Evolutionary conservation across 148 eudicot species (phyloP), one percentile per base, ranked within the genome.

Genomic region (Cornus suecica): DNA sequence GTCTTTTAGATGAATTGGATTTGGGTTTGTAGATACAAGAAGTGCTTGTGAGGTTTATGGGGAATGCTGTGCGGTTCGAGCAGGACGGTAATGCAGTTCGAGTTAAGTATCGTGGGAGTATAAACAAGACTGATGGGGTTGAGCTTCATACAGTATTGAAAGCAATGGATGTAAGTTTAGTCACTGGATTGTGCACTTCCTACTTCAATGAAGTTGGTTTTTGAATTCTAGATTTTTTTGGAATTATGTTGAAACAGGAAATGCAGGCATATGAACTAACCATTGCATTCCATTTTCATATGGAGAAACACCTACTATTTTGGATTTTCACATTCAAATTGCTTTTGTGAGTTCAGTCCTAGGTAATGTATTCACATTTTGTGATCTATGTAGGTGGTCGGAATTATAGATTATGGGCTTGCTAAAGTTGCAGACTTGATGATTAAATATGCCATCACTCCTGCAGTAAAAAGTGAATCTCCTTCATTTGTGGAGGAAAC

Each of bases 1-100:
- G 81, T 75, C 82, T 52, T 81, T 78, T 83, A 65, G 82, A 84
- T 78, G 72, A 79, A 74, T 78, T 88, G 86, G 74, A 76, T 88
- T 88, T 86, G 79, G 83, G 80, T 88, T 81, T 89, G 92, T 87
- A 92, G 99, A 86, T 92, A 74, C 99, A 95, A 88, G 92, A 87
- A 71, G 73, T 86, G 37, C 89, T 95, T 70, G 84, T 90, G 72
- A 86, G 77, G 84, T 86, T 80, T 79, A 81, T 93, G 90, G 92
- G 82, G 64, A 80, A 68, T 65, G 94, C 90, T 1, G 97, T 95
- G 82, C 76, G 76, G 69, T 88, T 86, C 69, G 89, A 92, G 72
- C 84, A 42, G 64, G 86, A 84, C 58, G 29, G 48, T 25, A 83
- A 84, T 74, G 61, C 67, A 26, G 77, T 95, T 77, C 78, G 76